A percentile compares a stretch with the other conserved stretches of the same genome.
Evolutionary conservation across 163 green algal species (phyloP).

Genomic region (Prototheca cutis): DNA sequence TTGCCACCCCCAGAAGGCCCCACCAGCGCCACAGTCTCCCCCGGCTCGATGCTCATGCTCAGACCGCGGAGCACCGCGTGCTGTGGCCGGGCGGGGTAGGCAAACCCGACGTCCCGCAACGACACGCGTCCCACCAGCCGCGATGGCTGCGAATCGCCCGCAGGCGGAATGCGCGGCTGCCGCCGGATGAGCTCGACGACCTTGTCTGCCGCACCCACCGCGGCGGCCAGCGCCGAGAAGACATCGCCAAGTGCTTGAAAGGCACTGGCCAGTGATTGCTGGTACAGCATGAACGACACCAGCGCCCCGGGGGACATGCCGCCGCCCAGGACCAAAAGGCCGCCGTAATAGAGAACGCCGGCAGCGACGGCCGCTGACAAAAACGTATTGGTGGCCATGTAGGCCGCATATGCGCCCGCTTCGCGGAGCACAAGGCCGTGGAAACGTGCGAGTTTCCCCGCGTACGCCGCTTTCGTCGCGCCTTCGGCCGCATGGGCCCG

Average conservation of each 20-base stretch:
- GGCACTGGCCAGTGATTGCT: constrained; percentile 53
- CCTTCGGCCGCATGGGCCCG: constrained; percentile 46
- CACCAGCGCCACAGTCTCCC: constrained; percentile 77
- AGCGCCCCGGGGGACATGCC: constrained; percentile 57
- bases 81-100: constrained; percentile 63
- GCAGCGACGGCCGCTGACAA: constrained; percentile 50
- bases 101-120: constrained; percentile 46
- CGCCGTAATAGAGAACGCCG: constrained; percentile 66
- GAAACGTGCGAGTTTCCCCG: constrained; percentile 35
- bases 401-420: constrained; percentile 30
- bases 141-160: constrained; percentile 3
- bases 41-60: constrained; percentile 43
- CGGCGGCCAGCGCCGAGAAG: constrained; percentile 58
- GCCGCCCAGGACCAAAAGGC: constrained; percentile 50
- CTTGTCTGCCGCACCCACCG: constrained; percentile 78
- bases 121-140: not conserved
- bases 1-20: constrained; percentile 77
- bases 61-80: constrained; percentile 49
- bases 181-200: constrained; percentile 71
- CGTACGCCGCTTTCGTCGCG: constrained; percentile 44
- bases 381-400: constrained; percentile 59
- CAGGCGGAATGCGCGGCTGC: constrained; percentile 29
- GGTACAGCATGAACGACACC: constrained; percentile 84
- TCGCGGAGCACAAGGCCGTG: constrained; percentile 28
- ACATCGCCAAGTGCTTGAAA: constrained; percentile 75